phyloP scores from a whole-genome alignment of 805 yeast genomes.

The Zygotorulaspora sp. region DNA sequence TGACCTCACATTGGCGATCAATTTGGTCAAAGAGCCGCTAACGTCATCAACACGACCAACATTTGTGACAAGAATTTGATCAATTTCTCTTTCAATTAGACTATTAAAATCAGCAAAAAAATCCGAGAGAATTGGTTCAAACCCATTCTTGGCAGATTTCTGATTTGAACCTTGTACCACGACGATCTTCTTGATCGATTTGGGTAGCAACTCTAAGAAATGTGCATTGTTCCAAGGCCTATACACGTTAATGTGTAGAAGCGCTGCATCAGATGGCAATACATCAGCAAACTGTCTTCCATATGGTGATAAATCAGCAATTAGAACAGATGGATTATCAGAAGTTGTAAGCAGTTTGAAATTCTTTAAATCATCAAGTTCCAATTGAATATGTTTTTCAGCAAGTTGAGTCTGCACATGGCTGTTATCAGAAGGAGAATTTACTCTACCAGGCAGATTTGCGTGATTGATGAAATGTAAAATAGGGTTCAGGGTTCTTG shows the following conservation, averaged over 20 bases:
- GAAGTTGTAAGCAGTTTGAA: constrained; percentile 26
- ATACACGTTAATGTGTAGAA: constrained; percentile 58
- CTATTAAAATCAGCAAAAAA: constrained; percentile 55
- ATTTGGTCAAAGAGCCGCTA: constrained; percentile 40
- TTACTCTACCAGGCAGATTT: constrained; percentile 13
- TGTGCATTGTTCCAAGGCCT: constrained; percentile 65
- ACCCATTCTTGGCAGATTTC: constrained; percentile 37
- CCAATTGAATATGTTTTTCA: constrained; percentile 25
- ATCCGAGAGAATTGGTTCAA: constrained; percentile 72
- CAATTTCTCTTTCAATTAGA: constrained; percentile 44
- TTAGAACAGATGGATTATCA: constrained; percentile 46
- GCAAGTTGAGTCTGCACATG: constrained; percentile 16
- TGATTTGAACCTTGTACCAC: constrained; percentile 56
- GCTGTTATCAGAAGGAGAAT: constrained; percentile 9
- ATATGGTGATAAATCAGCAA: constrained; percentile 62
- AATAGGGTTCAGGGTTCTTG: constrained; percentile 49
- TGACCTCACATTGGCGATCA: constrained; percentile 49
- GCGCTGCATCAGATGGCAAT: constrained; percentile 30
- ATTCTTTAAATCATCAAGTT: constrained; percentile 33
- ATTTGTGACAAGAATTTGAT: constrained; percentile 52
- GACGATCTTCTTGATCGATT: constrained; percentile 51
- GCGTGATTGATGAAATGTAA: constrained; percentile 57
- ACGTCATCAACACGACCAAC: constrained; percentile 32
- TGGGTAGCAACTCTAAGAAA: constrained; percentile 49
- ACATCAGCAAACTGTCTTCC: constrained; percentile 41